Base-by-base conservation (phyloP, 106 monocot genomes). In the Triglochin maritima region DNA sequence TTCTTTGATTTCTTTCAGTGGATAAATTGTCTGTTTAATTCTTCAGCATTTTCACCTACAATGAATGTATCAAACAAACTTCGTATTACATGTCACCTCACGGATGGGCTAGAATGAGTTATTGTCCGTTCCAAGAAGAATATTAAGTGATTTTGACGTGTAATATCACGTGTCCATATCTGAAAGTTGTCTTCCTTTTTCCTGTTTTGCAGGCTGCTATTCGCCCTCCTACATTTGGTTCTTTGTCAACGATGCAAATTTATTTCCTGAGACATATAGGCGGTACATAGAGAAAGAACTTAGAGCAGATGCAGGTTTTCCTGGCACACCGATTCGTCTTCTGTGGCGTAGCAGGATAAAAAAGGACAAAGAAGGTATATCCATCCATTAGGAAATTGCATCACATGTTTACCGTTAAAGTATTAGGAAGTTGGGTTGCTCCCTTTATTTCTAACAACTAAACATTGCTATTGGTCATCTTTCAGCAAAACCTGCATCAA, bases 241-340 rank as follows among this genome's bases (percentile, higher is more conserved):
- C 80, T 98, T 98, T 73, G 91, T 98, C 12, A 98, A 98, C 65
- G 91, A 98, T 68, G 70, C 84, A 47, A 84, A 86, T 70, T 79
- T 91, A 46, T 98, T 98, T 64, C 86, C 96, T 53, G 96, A 98
- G 63, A 91, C 96, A 16, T 98, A 91, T 59, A 79, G 91, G 66
- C 87, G 96, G 45, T 98, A 98, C 64, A 98, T 98, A 88, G 88
- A 98, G 72, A 98, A 91, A 76, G 81, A 98, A 57, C 82, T 98
- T 10, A 69, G 91, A 51, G 71, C 83, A 47, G 79, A 88, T 86
- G 96, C 86, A 48, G 96, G 96, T 50, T 98, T 91, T 76, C 88
- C 96, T 10, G 96, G 96, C 54, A 98, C 91, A 43, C 96, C 96
- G 60, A 91, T 98, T 47, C 88, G 88, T 9, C 86, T 98, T 69